Conservation (phyloP, 2,329 filamentous ascomycete genomes). For the Sarocladiaceae sp. region DNA sequence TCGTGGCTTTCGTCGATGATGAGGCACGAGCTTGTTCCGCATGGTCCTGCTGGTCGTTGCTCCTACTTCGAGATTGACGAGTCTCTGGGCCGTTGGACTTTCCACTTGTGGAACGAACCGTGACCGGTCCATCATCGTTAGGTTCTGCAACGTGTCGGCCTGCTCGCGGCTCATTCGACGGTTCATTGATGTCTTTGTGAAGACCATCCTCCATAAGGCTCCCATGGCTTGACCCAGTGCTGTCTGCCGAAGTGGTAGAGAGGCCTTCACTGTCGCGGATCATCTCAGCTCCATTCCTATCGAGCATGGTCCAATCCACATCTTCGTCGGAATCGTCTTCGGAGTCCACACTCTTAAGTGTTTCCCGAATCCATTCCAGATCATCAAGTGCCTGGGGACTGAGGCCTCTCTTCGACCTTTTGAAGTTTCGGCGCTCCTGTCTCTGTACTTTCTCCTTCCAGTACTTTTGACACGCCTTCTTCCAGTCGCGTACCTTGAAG, state of each 20-base stretch:
- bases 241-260: not conserved
- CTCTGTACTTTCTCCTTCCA: not conserved
- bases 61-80: too few relatives aligned
- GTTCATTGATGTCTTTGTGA: too few relatives aligned
- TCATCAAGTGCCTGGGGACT: not conserved
- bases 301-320: not conserved
- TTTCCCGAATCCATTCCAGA: not conserved
- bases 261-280: constrained; percentile 8
- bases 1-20: too few relatives aligned
- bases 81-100: too few relatives aligned
- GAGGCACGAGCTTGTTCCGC: too few relatives aligned
- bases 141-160: too few relatives aligned
- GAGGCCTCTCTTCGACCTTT: not conserved
- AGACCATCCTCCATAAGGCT: too few relatives aligned
- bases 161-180: too few relatives aligned
- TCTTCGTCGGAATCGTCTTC: constrained; percentile 10
- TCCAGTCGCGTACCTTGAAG: constrained; percentile 35
- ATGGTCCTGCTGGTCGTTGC: too few relatives aligned
- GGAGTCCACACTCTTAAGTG: not conserved
- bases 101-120: too few relatives aligned
- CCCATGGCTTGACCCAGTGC: not conserved
- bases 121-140: too few relatives aligned
- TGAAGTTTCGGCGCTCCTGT: not conserved
- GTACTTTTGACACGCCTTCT: constrained; percentile 25
- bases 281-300: constrained; percentile 10